Percentiles rank a stretch among this genome's conserved stretches.
These are phyloP conservation scores for Penicillium sp. DNA, from an alignment of 2,329 filamentous ascomycete genomes.

Conservation along the genomic window DNA sequence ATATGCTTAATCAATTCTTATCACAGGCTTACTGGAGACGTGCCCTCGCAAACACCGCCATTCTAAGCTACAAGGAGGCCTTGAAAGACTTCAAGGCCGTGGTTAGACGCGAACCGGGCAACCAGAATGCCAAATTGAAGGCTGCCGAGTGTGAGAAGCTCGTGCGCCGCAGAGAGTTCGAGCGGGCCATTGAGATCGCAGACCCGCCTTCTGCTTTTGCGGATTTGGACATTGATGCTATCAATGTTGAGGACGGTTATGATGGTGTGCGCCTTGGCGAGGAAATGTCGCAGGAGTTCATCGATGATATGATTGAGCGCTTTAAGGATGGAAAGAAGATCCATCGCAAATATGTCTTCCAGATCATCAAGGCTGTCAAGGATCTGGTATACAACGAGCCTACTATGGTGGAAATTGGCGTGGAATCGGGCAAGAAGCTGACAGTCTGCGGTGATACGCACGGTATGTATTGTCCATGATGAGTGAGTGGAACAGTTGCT, in stretches of 20 bases:
- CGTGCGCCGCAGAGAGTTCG: constrained; percentile 87
- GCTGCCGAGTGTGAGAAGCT: constrained; percentile 92
- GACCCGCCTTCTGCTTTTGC: constrained; percentile 91
- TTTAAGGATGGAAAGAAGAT: constrained; percentile 97
- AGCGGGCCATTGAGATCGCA: constrained; percentile 88
- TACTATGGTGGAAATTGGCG: constrained; percentile 92
- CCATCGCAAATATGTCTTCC: constrained; percentile 94
- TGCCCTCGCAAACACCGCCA: constrained; percentile 87
- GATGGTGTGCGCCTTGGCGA: constrained; percentile 75
- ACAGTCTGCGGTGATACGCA: constrained; percentile 98
- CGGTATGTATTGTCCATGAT: constrained; percentile 52
- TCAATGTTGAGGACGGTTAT: constrained; percentile 78
- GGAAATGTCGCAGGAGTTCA: constrained; percentile 93
- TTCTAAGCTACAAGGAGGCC: constrained; percentile 83
- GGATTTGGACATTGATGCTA: constrained; percentile 82
- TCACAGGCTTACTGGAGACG: constrained; percentile 86
- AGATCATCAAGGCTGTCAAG: constrained; percentile 88
- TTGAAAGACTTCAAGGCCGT: constrained; percentile 90
- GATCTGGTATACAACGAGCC: constrained; percentile 88
- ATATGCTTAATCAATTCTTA: neutral
- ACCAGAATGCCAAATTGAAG: constrained; percentile 89
- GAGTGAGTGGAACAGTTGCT: neutral
- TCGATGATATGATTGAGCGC: constrained; percentile 93
- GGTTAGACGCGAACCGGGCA: constrained; percentile 78
- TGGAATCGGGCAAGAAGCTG: constrained; percentile 73